Percentiles rank a stretch among this genome's conserved stretches.
phyloP scores from a whole-genome alignment of 352 stramenopile genomes.

The Pythium apleroticum region DNA sequence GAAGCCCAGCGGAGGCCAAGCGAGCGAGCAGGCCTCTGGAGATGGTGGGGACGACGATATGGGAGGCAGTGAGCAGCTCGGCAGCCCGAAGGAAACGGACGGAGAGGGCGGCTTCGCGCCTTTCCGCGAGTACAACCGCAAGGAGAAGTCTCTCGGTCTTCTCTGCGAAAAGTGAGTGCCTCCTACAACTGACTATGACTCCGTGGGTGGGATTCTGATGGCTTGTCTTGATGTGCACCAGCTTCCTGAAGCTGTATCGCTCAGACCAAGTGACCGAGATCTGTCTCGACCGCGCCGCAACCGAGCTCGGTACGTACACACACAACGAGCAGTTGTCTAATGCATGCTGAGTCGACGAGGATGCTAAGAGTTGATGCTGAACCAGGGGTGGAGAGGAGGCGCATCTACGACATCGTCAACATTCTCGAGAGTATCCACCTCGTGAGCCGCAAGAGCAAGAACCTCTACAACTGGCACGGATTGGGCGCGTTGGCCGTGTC shows the following conservation, averaged over 20 bases:
- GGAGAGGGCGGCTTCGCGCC: constrained; percentile 48
- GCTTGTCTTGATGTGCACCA: constrained; percentile 19
- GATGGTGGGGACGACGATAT: constrained; percentile 22
- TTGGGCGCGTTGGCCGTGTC: constrained; percentile 61
- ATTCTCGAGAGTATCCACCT: constrained; percentile 96
- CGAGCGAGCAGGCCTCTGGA: background rate
- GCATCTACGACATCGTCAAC: constrained; percentile 99
- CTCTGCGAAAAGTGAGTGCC: constrained; percentile 82
- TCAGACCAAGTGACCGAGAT: constrained; percentile 71
- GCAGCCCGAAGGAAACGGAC: constrained; percentile 20
- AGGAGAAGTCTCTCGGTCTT: constrained; percentile 84
- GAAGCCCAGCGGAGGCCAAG: background rate
- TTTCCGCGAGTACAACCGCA: constrained; percentile 86
- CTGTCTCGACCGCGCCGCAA: constrained; percentile 66
- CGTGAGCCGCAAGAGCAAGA: constrained; percentile 95
- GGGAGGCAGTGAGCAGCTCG: constrained; percentile 10
- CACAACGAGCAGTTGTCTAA: no score
- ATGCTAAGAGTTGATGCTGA: background rate
- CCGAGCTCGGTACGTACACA: constrained; percentile 48
- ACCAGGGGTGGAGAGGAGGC: constrained; percentile 86
- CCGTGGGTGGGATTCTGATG: background rate
- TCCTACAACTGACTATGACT: background rate
- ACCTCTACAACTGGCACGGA: constrained; percentile 93
- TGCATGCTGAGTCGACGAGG: background rate
- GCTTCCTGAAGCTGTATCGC: constrained; percentile 77